Evolutionary conservation across 345 rosid genomes (phyloP), one percentile per base, ranked within the genome.

Genomic region (Hibiscus tridactylites): DNA sequence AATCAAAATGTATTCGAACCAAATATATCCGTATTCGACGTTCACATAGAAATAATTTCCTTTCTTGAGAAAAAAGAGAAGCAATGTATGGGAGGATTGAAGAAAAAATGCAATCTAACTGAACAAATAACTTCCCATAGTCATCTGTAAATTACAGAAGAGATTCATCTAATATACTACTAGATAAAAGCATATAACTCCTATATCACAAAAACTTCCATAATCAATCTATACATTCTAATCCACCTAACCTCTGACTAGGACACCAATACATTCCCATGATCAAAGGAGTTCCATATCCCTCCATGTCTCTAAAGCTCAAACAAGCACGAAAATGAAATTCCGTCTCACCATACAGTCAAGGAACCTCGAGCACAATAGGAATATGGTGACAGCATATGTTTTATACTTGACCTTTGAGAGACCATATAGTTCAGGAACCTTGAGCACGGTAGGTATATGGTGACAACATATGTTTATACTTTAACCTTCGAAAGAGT

Each of bases 171-270:
- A 26, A 49, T 44, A 49, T 49, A 71, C 29, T 56, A 31, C 44
- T 24, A 26, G 39, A 70, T 6, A n/a, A n/a, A 57, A 46, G 59
- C 52, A 65, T 19, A 59, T 44, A 73, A 73, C 70, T 78, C 68
- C 64, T 74, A 69, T 72, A 65, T 56, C 74, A 56, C 69, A 71
- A 46, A 46, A 67, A 0, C 62, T 24, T 71, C 47, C 70, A 75
- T 64, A 59, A 63, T 75, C 72, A 76, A 79, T 78, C 86, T 85
- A 79, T 83, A 85, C 57, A 49, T 4, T 49, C n/a, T 49, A 49
- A 49, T 49, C 16, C 54, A 49, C n/a, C 54, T 49, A 13, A 12
- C n/a, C 16, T 47, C 53, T 11, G 6, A 47, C n/a, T 47, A 12
- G 2, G 58, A 47, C 57, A 54, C 44, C 42, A 31, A 68, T 26